Base-by-base conservation (phyloP, 148 eudicot species). In the Vaccinium myrtillus region DNA sequence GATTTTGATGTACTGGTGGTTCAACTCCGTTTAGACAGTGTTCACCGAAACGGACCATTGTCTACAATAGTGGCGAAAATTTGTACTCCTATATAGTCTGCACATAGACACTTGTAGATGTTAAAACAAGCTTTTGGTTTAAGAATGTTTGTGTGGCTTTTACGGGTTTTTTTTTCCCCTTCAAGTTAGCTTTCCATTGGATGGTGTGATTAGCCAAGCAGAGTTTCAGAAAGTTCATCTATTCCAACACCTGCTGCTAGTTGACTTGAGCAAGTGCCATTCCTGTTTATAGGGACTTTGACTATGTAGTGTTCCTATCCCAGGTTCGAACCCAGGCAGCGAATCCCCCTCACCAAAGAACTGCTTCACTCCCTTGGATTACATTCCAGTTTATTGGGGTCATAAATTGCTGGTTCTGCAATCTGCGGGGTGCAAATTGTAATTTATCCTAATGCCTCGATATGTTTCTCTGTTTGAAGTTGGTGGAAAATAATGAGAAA, bases 71-170 rank as follows among this genome's bases (percentile, higher is more conserved):
- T 82, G 84, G 75, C 21, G 65, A 70, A 82, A 71, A 30, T 30
- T 70, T 82, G 67, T 71, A 50, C 43, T 49, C 49, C 8, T 23
- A n/a, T 65, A 23, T 81, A 81, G 58, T 30, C 25, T 70, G 78
- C 65, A 82, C 51, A 71, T 73, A 82, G 19, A 82, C 65, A 53
- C 30, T 23, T 82, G 78, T 71, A 70, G 77, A 25, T 82, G 30
- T 13, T 27, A 70, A 54, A 51, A 56, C 74, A 14, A 61, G 27
- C n/a, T n/a, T 19, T 46, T 46, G 9, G 15, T 59, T 80, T 14
- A 6, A 50, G 53, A 51, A 27, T 50, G 30, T 65, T 25, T 1
- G 2, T 32, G 54, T 14, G 18, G 5, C 25, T 69, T 69, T 69
- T 13, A 10, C 2, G 7, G 46, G 46, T 23, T 50, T 10, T 50